These are phyloP conservation scores for Thelephora terrestris DNA, from an alignment of 1,284 basidiomycete species.

Conservation along the genomic window DNA sequence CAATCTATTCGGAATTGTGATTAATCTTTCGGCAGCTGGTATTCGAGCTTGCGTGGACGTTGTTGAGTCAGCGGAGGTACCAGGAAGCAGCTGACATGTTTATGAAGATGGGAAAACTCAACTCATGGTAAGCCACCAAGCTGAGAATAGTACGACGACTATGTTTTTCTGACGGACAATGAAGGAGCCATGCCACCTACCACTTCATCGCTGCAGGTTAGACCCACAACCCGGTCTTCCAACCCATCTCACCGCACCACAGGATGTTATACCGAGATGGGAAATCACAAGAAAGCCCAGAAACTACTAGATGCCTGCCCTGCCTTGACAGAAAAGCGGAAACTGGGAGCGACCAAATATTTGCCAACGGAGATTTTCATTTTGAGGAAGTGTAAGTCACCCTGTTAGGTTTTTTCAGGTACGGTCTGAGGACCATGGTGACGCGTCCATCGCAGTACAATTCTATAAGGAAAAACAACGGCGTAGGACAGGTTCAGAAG, in stretches of 20 bases:
- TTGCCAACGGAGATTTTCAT: conserved; percentile 68
- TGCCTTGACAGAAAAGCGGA: conserved; percentile 44
- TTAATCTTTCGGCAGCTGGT: conserved; percentile 35
- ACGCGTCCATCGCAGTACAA: conserved; percentile 35
- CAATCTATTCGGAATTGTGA: neutral
- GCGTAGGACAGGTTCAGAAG: conserved; percentile 39
- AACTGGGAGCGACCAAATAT: conserved; percentile 48
- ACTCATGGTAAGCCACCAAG: conserved; percentile 43
- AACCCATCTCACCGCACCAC: conserved; percentile 2
- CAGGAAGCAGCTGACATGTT: conserved; percentile 59
- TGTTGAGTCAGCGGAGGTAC: conserved; percentile 54
- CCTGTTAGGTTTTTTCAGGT: neutral
- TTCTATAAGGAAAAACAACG: conserved; percentile 64
- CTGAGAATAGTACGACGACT: neutral
- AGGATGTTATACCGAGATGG: conserved; percentile 53
- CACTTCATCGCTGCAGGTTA: conserved; percentile 61
- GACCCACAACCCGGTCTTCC: conserved; percentile 4
- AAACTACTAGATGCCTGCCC: conserved; percentile 54
- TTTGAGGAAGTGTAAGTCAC: conserved; percentile 50
- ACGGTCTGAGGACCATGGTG: conserved; percentile 2
- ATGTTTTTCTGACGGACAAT: neutral
- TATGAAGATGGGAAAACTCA: conserved; percentile 51
- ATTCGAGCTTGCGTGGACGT: conserved; percentile 71
- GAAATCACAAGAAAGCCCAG: conserved; percentile 44
- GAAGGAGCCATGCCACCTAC: conserved; percentile 68